Percentiles rank a stretch among this genome's conserved stretches.
Conservation (phyloP, 495 filamentous ascomycete genomes). For the Barbatosphaeria neglecta region DNA sequence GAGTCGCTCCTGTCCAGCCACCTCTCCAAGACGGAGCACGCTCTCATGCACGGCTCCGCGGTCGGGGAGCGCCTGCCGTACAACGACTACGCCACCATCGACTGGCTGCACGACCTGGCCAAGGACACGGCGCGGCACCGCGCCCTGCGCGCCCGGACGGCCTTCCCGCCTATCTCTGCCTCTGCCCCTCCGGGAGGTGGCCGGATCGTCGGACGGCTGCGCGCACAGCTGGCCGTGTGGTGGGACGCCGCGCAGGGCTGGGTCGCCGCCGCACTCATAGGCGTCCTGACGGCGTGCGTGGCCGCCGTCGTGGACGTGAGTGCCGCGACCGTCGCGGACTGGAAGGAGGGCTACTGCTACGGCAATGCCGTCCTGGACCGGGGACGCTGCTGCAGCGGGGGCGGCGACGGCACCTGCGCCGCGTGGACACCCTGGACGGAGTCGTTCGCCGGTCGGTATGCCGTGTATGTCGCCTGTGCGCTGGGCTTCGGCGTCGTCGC, state of each 20-base stretch:
- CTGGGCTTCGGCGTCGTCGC: conserved; percentile 37
- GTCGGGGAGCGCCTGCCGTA: conserved; percentile 46
- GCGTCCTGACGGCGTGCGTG: conserved; percentile 42
- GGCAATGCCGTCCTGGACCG: conserved; percentile 32
- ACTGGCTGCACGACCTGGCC: conserved; percentile 50
- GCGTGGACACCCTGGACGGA: conserved; percentile 34
- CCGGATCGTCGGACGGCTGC: conserved; percentile 11
- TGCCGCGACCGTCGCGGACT: conserved; percentile 41
- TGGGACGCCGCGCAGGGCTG: conserved; percentile 39
- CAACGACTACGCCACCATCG: conserved; percentile 47
- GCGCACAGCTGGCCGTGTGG: conserved; percentile 12
- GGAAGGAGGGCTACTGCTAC: conserved; percentile 42
- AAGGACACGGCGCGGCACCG: conserved; percentile 45
- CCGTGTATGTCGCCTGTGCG: conserved; percentile 39
- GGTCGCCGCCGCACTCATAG: conserved; percentile 41
- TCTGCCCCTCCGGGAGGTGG: not conserved
- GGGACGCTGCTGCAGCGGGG: conserved; percentile 35
- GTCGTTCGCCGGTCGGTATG: conserved; percentile 25
- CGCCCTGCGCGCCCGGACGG: conserved; percentile 22
- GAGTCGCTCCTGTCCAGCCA: conserved; percentile 8
- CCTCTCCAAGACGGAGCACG: conserved; percentile 31
- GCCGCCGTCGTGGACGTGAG: conserved; percentile 44
- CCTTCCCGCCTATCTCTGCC: too few species aligned
- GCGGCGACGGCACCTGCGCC: conserved; percentile 16
- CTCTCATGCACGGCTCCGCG: conserved; percentile 20